These are phyloP conservation scores for Aspergillus jensenii DNA, from an alignment of 2,329 filamentous ascomycete genomes.

Conservation along the genomic window DNA sequence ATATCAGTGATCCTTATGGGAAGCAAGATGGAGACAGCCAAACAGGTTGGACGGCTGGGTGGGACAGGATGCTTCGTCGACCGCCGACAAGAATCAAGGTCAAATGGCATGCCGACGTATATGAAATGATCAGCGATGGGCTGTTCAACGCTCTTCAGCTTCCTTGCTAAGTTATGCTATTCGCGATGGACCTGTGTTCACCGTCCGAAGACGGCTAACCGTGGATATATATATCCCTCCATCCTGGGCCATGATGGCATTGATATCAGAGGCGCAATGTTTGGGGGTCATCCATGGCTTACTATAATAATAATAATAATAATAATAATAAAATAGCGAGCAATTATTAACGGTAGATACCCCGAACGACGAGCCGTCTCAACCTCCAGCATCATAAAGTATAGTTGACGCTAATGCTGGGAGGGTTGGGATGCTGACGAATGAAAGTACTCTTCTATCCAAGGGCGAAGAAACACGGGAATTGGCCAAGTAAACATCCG, in stretches of 20 bases:
- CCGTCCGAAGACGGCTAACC: background rate
- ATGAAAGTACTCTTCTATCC: background rate
- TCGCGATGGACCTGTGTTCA: too few relatives aligned
- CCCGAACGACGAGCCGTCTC: slow-evolving; percentile 4
- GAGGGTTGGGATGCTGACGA: slow-evolving; percentile 3
- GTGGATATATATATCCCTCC: background rate
- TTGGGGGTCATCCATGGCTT: background rate
- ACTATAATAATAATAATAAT: background rate
- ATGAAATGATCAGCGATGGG: background rate
- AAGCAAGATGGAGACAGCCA: background rate
- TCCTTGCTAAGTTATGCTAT: too few relatives aligned
- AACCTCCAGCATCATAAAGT: background rate
- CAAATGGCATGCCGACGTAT: background rate
- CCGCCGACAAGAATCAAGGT: background rate
- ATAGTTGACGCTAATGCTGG: slow-evolving; percentile 6
- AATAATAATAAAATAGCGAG: background rate
- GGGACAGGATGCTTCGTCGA: background rate
- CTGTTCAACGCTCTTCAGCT: background rate
- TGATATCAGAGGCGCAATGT: background rate
- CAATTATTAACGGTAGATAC: background rate
- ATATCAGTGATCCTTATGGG: slow-evolving; percentile 2
- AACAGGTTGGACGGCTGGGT: background rate
- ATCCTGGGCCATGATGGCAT: background rate
- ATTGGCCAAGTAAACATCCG: background rate
- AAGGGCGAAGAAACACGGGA: background rate